These are phyloP conservation scores for Yamadazyma sp. DNA, from an alignment of 1,139 yeast genomes.

Conservation along the genomic window DNA sequence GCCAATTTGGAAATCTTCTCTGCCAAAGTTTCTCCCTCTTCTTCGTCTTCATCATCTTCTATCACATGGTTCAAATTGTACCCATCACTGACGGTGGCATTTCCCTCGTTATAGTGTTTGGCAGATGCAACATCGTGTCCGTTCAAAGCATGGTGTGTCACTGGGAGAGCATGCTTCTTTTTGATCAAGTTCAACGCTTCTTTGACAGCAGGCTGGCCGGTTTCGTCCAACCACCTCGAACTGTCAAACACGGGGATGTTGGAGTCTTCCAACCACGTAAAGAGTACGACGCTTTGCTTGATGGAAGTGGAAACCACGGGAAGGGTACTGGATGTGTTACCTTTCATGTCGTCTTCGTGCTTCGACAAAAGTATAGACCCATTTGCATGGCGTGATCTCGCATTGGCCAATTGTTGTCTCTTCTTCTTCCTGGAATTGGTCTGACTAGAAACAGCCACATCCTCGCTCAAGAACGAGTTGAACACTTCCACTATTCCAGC, in stretches of 20 bases:
- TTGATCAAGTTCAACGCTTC: constrained; percentile 36
- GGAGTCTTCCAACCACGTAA: constrained; percentile 76
- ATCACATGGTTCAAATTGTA: constrained; percentile 58
- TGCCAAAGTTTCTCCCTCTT: constrained; percentile 50
- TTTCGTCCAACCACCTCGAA: constrained; percentile 51
- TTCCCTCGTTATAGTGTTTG: constrained; percentile 65
- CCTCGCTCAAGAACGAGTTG: constrained; percentile 46
- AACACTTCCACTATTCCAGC: constrained; percentile 70
- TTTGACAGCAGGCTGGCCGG: constrained; percentile 22
- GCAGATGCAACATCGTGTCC: constrained; percentile 77
- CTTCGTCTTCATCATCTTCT: constrained; percentile 34
- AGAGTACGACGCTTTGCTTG: constrained; percentile 39
- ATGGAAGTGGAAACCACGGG: constrained; percentile 40
- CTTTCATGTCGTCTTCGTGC: constrained; percentile 39
- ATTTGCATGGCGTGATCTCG: constrained; percentile 50
- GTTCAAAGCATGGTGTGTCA: constrained; percentile 43
- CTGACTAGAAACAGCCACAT: constrained; percentile 15
- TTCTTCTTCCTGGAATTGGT: constrained; percentile 34
- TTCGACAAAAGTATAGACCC: constrained; percentile 45
- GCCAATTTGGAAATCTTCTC: constrained; percentile 54
- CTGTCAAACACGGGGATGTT: constrained; percentile 64
- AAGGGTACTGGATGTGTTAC: constrained; percentile 36
- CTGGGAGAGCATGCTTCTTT: constrained; percentile 33
- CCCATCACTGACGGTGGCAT: constrained; percentile 66
- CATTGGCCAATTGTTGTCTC: constrained; percentile 29